phyloP scores from a whole-genome alignment of 1,139 yeast genomes.

The Kodamaea plutei region DNA sequence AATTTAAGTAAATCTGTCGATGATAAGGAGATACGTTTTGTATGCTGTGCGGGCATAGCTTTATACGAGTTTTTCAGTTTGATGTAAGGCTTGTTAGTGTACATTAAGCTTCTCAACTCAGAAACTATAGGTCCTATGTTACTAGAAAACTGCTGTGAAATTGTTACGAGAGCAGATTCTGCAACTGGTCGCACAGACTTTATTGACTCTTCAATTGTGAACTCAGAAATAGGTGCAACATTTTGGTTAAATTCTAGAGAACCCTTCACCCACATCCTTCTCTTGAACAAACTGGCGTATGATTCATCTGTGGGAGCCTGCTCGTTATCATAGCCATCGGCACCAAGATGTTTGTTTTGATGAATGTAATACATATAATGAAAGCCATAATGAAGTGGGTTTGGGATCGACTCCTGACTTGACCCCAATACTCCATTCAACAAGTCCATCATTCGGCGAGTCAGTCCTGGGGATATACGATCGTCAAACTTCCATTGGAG shows the following conservation, averaged over 20 bases:
- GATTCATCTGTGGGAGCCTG: slow-evolving; percentile 55
- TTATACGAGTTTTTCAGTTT: background rate
- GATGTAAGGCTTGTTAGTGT: slow-evolving; percentile 27
- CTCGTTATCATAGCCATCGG: slow-evolving; percentile 80
- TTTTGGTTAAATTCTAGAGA: slow-evolving; percentile 33
- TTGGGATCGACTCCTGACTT: slow-evolving; percentile 2
- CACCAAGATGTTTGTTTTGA: slow-evolving; percentile 45
- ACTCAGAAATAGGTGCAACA: slow-evolving; percentile 21
- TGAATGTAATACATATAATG: slow-evolving; percentile 62
- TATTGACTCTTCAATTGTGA: slow-evolving; percentile 46
- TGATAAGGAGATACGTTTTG: background rate
- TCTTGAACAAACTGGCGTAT: slow-evolving; percentile 32
- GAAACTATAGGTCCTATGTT: slow-evolving; percentile 11
- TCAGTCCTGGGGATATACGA: slow-evolving; percentile 16
- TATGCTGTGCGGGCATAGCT: background rate
- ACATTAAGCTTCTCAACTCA: slow-evolving; percentile 34
- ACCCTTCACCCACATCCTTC: slow-evolving; percentile 87
- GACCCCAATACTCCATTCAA: slow-evolving; percentile 14
- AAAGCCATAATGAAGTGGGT: slow-evolving; percentile 46
- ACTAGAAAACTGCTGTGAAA: slow-evolving; percentile 12
- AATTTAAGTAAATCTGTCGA: slow-evolving; percentile 46
- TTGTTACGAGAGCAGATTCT: slow-evolving; percentile 40
- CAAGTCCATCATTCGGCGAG: slow-evolving; percentile 15
- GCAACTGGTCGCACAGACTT: slow-evolving; percentile 30
- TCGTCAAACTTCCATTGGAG: slow-evolving; percentile 18